Percentiles rank a stretch among this genome's conserved stretches.
These are phyloP conservation scores for Colletotrichum cordylinicola DNA, from an alignment of 2,329 filamentous ascomycete genomes.

Conservation along the genomic window DNA sequence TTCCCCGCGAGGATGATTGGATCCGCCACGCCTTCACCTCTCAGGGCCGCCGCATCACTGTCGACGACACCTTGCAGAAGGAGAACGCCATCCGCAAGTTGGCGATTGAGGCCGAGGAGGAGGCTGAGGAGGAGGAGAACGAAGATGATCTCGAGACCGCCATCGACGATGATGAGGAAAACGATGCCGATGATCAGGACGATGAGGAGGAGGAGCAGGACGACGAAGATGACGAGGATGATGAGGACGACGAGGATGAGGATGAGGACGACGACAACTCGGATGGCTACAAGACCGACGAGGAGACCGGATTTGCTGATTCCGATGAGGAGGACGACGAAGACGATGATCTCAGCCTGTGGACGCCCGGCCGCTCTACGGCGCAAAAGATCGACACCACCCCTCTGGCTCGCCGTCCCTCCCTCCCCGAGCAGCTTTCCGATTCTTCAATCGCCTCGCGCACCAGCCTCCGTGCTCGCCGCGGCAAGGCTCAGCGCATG, in stretches of 20 bases:
- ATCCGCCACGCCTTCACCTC: conserved; percentile 72
- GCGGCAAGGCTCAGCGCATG: conserved; percentile 42
- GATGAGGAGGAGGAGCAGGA: conserved; percentile 58
- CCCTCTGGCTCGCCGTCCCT: conserved; percentile 44
- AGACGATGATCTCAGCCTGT: conserved; percentile 69
- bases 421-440: conserved; percentile 53
- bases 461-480: conserved; percentile 35
- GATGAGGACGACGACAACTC: conserved; percentile 61
- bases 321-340: conserved; percentile 71
- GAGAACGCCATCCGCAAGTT: conserved; percentile 88
- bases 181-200: conserved; percentile 44
- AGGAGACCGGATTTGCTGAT: conserved; percentile 71
- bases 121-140: conserved; percentile 74
- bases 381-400: conserved; percentile 41
- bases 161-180: conserved; percentile 47
- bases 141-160: conserved; percentile 58
- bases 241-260: conserved; percentile 55
- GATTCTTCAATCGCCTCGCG: conserved; percentile 66
- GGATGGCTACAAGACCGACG: conserved; percentile 79
- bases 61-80: conserved; percentile 87
- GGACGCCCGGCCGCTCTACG: conserved; percentile 55
- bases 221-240: conserved; percentile 56
- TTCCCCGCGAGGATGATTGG: conserved; percentile 89
- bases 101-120: conserved; percentile 89
- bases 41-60: conserved; percentile 75